Base-by-base conservation (phyloP, 1,139 yeast genomes). In the Pichia sp. region DNA sequence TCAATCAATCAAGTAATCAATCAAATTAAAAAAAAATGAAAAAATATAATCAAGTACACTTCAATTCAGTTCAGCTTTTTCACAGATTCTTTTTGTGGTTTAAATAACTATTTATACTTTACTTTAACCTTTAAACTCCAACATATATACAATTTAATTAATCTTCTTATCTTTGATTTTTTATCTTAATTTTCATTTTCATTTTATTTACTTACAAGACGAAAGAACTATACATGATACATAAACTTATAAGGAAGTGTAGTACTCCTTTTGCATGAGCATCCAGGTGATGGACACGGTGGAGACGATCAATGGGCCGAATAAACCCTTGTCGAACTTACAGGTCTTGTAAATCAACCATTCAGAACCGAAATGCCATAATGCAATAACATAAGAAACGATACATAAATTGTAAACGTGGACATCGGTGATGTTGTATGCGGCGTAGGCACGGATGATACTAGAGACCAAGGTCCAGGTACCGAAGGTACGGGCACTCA, bases 381-480 rank as follows among this genome's bases (percentile, higher is more conserved):
- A 82, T 8, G 99, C 99, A 52, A 93, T 80, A 34, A 79, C 67
- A 63, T 85, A 93, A n/a, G 95, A 83, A 67, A 86, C 84, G 61
- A 88, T 77, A 28, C 94, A 85, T 58, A 93, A 73, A 58, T 87
- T 83, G 66, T 81, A 93, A 45, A 90, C 79, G 51, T 82, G 85
- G 24, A 81, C 80, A 58, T 83, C 80, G 49, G 71, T 69, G 53
- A 87, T 70, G 63, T 86, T 73, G 67, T 84, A 85, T 7, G 99
- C 95, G 41, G 96, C 96, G 63, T 87, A 90, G 56, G 84, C 75
- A 63, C 99, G 80, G 43, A 93, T 82, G 38, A 93, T 73, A 2
- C 96, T 80, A 1, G 97, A 84, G 56, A 91, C 76, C 45, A 91
- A 72, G 0, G 99, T 93, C 99, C 99, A 93, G 1, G 99, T 93